Percentiles rank a stretch among this genome's conserved stretches.
These are phyloP conservation scores for Globisporangium okanoganense DNA, from an alignment of 352 stramenopile species.

Conservation along the genomic window DNA sequence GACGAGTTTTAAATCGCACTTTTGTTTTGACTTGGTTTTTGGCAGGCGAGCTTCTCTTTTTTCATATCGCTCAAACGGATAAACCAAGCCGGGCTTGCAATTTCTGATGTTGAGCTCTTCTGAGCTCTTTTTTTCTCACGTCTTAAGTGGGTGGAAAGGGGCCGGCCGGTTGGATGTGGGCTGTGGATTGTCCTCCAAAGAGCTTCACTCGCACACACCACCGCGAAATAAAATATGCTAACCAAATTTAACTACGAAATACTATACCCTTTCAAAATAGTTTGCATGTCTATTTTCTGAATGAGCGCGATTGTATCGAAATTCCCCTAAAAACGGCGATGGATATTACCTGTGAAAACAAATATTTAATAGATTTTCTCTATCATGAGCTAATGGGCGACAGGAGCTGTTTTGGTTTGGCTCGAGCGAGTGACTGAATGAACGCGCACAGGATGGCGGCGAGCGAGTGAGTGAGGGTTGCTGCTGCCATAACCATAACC, in stretches of 20 bases:
- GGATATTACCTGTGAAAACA: slow-evolving; percentile 11
- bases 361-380: slow-evolving; percentile 9
- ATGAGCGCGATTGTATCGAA: background rate
- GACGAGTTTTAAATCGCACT: background rate
- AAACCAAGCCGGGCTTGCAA: background rate
- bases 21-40: background rate
- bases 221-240: slow-evolving; percentile 13
- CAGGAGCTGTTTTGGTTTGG: slow-evolving; percentile 1
- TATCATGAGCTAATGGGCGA: slow-evolving; percentile 13
- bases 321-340: background rate
- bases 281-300: slow-evolving; percentile 1
- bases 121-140: slow-evolving; percentile 9
- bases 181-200: slow-evolving; percentile 10
- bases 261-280: background rate
- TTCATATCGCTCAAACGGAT: background rate
- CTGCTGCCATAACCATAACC: background rate
- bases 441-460: background rate
- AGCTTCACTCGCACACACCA: slow-evolving; percentile 2
- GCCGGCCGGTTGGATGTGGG: background rate
- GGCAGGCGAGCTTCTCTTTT: background rate
- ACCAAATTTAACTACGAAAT: background rate
- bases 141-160: slow-evolving; percentile 10
- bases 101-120: background rate
- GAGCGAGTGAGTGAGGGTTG: slow-evolving; percentile 8
- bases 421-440: background rate